Evolutionary conservation across 208 protist species (phyloP).

Genomic region (Crithidia acanthocephali): DNA sequence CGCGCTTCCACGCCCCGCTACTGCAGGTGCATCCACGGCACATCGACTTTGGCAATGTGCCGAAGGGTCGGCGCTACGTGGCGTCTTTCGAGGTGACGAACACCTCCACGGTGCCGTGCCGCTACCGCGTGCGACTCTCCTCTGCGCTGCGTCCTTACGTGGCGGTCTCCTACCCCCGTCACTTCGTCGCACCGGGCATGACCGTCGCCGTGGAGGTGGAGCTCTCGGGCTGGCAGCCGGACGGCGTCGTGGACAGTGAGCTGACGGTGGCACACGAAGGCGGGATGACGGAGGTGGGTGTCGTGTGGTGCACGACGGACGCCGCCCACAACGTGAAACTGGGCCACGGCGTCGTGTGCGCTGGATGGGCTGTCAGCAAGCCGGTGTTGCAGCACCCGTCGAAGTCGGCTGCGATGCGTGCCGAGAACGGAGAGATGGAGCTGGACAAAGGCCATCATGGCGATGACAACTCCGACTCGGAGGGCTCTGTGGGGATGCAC

Average conservation of each 20-base stretch:
- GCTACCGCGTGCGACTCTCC: conserved; percentile 62
- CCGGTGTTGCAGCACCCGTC: conserved; percentile 21
- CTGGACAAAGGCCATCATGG: background rate
- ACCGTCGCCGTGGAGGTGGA: conserved; percentile 55
- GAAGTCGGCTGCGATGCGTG: background rate
- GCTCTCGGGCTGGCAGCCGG: conserved; percentile 58
- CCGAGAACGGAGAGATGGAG: background rate
- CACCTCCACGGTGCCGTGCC: conserved; percentile 79
- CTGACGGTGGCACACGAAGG: conserved; percentile 58
- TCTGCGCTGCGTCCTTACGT: conserved; percentile 36
- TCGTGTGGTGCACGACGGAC: conserved; percentile 47
- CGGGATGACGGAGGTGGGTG: conserved; percentile 31
- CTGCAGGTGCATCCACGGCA: conserved; percentile 29
- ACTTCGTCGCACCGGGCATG: conserved; percentile 81
- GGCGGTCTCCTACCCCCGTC: conserved; percentile 57
- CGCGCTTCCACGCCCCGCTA: conserved; percentile 22
- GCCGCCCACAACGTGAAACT: conserved; percentile 20
- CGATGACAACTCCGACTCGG: conserved; percentile 10
- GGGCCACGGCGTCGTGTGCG: conserved; percentile 27
- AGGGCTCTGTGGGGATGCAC: background rate
- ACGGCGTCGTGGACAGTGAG: conserved; percentile 34
- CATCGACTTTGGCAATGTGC: conserved; percentile 63
- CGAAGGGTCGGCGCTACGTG: conserved; percentile 50
- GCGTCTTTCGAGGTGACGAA: conserved; percentile 62
- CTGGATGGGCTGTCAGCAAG: conserved; percentile 34